Base-by-base conservation (phyloP, 306 rosid species). In the Calophaca sinica region DNA sequence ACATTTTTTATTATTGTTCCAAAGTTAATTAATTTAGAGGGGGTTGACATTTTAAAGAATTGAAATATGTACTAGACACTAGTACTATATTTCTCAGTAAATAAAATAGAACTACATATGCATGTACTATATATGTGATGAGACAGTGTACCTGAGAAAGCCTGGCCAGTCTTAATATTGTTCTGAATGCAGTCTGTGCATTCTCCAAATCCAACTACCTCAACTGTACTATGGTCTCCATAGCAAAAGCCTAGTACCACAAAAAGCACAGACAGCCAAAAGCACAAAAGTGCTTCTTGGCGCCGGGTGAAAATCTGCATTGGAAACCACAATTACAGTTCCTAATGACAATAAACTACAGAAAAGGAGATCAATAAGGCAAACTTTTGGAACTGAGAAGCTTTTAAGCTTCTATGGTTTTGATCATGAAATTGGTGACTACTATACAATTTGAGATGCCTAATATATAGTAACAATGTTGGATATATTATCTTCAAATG, bases 131-230 rank as follows among this genome's bases (percentile, higher is more conserved):
- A 20, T 63, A 39, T 29, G 41, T 45, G 58, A 4, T 5, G 52
- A 62, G 73, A 15, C 8, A 48, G 52, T 3, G 35, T 87, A 94
- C 98, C 98, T 80, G 94, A 80, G 68, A 89, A 89, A 31, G 93
- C 97, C 79, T 85, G 89, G 59, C 50, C 78, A 28, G 51, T 70
- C 72, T 94, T 80, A 78, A 94, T 83, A 61, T 80, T 88, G 28
- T 83, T 80, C 80, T 85, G 51, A 28, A 73, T 68, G 78, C 97
- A 91, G 59, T 91, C 97, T 49, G 89, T 79, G 46, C 98, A 94
- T 82, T 91, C 96, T 82, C 96, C 97, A 2, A 76, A 6, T 2
- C 98, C 98, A 64, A 91, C 88, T 45, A 94, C 93, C 82, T 91
- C 86, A 6, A 88, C 86, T 55, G 83, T 83, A 78, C 76, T 85